Evolutionary conservation across 768 basidiomycete species (phyloP).

Genomic region (Suillus subluteus): DNA sequence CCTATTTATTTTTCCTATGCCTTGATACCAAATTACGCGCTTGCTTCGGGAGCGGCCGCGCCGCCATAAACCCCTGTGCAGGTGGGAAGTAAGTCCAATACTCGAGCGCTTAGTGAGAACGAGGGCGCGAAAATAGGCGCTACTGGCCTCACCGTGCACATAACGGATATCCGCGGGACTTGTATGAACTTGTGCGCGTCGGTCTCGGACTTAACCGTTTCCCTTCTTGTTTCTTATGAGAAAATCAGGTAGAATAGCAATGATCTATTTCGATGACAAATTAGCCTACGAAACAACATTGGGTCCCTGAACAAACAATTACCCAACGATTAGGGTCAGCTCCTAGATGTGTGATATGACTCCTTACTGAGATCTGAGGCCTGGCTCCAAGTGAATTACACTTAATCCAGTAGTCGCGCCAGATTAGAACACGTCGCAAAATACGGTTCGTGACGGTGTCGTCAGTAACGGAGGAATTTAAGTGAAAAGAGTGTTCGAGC

Average conservation of each 20-base stretch:
- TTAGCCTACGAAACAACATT: background rate
- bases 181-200: conserved; percentile 92
- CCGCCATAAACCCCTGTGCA: conserved; percentile 59
- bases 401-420: background rate
- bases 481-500: background rate
- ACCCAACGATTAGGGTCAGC: background rate
- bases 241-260: background rate
- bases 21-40: conserved; percentile 69
- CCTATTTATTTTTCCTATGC: conserved; percentile 51
- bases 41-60: conserved; percentile 78
- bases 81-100: conserved; percentile 94
- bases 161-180: conserved; percentile 61
- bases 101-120: conserved; percentile 71
- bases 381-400: background rate
- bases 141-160: conserved; percentile 29
- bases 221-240: background rate
- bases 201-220: conserved; percentile 30
- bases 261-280: background rate
- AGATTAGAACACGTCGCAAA: background rate
- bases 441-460: background rate
- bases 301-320: background rate
- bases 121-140: conserved; percentile 35
- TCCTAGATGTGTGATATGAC: background rate
- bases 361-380: background rate
- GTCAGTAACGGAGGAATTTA: background rate